Percentiles rank a stretch among this genome's conserved stretches.
Evolutionary conservation across 495 filamentous ascomycete species (phyloP).

Genomic region (Stereocaulon alpinum): DNA sequence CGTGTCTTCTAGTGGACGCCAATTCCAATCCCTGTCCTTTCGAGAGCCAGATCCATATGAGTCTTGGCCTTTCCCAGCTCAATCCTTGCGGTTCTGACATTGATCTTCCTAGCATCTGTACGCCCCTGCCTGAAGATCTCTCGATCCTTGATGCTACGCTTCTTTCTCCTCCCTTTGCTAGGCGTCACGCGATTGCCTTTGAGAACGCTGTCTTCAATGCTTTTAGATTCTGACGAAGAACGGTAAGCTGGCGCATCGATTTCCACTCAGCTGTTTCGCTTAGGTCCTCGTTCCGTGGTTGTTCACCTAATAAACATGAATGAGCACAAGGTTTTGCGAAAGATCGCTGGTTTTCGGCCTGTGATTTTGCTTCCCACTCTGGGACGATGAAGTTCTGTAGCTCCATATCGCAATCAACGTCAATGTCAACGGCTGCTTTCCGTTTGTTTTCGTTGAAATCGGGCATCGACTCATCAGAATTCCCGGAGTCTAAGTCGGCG

Average conservation of each 20-base stretch:
- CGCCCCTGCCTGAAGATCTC: conserved; percentile 14
- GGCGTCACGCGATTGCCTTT: conserved; percentile 13
- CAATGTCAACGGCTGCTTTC: conserved; percentile 11
- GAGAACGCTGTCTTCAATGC: conserved; percentile 19
- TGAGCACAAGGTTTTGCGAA: neutral
- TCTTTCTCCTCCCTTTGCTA: neutral
- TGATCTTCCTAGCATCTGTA: conserved; percentile 17
- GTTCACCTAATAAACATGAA: neutral
- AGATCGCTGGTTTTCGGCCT: neutral
- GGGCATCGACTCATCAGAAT: conserved; percentile 5
- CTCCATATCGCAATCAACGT: conserved; percentile 1
- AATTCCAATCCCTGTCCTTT: neutral
- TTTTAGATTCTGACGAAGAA: conserved; percentile 17
- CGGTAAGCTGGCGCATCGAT: conserved; percentile 18
- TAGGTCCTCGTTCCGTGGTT: neutral
- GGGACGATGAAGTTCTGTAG: conserved; percentile 2
- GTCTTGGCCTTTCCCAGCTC: neutral
- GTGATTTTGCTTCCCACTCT: neutral
- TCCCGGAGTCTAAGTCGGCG: conserved; percentile 10
- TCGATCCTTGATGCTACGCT: conserved; percentile 12
- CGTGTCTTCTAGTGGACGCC: too few species aligned
- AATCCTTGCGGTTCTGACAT: conserved; percentile 12
- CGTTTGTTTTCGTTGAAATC: conserved; percentile 9
- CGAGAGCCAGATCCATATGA: neutral
- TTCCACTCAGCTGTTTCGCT: conserved; percentile 15